A percentile compares a stretch with the other conserved stretches of the same genome.
Evolutionary conservation across 495 filamentous ascomycete genomes (phyloP).

Genomic region (Hyaloscypha bicolor): DNA sequence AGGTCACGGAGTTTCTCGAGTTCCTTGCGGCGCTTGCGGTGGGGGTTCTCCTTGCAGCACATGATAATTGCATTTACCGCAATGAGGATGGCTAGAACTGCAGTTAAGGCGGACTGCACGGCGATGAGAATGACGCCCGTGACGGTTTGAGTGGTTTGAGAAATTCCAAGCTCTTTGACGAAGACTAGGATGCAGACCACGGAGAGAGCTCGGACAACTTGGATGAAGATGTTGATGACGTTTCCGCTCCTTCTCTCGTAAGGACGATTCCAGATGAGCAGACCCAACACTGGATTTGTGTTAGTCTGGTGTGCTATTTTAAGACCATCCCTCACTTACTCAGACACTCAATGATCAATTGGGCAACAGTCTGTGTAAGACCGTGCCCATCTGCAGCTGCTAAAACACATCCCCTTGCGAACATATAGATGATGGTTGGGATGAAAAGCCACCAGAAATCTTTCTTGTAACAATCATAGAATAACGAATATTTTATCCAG

Average conservation of each 20-base stretch:
- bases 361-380: slow-evolving; percentile 73
- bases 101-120: slow-evolving; percentile 84
- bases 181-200: slow-evolving; percentile 90
- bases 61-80: slow-evolving; percentile 84
- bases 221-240: slow-evolving; percentile 92
- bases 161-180: slow-evolving; percentile 88
- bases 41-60: slow-evolving; percentile 85
- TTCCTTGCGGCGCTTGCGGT: slow-evolving; percentile 81
- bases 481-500: slow-evolving; percentile 94
- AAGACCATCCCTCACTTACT: slow-evolving; percentile 32
- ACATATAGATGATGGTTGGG: slow-evolving; percentile 88
- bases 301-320: slow-evolving; percentile 39
- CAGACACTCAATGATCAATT: slow-evolving; percentile 78
- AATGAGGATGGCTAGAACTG: slow-evolving; percentile 83
- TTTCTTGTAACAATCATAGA: slow-evolving; percentile 94
- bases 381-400: slow-evolving; percentile 88
- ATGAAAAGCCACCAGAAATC: slow-evolving; percentile 97
- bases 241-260: slow-evolving; percentile 84
- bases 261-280: slow-evolving; percentile 83
- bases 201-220: slow-evolving; percentile 91
- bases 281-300: slow-evolving; percentile 45
- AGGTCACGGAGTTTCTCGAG: slow-evolving; percentile 84
- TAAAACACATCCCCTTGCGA: slow-evolving; percentile 84
- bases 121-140: slow-evolving; percentile 86
- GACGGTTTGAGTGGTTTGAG: slow-evolving; percentile 93